These are phyloP conservation scores for Lyophyllum shimeji DNA, from an alignment of 768 basidiomycete species.

Conservation along the genomic window DNA sequence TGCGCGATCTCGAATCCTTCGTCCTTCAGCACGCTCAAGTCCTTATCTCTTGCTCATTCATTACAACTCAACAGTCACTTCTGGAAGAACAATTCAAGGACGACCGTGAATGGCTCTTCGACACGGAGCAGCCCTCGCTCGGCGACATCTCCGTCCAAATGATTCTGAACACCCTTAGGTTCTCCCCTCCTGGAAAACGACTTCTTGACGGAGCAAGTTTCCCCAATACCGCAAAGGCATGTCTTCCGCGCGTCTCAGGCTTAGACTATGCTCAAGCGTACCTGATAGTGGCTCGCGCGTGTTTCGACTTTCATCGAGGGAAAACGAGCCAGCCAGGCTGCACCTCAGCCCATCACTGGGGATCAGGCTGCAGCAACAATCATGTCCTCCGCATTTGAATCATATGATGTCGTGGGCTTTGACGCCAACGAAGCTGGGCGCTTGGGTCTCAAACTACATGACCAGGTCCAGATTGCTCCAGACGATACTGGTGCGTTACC, in stretches of 20 bases:
- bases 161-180: constrained; percentile 42
- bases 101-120: constrained; percentile 56
- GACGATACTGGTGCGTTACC: constrained; percentile 44
- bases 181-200: constrained; percentile 31
- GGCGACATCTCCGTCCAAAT: constrained; percentile 56
- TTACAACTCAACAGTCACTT: constrained; percentile 26
- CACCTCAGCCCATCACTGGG: constrained; percentile 32
- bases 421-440: constrained; percentile 42
- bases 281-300: constrained; percentile 46
- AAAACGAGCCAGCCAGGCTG: constrained; percentile 24
- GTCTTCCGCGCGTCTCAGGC: constrained; percentile 5
- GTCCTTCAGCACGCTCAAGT: no score
- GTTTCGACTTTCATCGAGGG: constrained; percentile 33
- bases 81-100: constrained; percentile 48
- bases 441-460: constrained; percentile 37
- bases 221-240: constrained; percentile 42
- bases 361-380: constrained; percentile 44
- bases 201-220: constrained; percentile 38
- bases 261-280: not conserved
- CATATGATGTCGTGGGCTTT: constrained; percentile 43
- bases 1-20: no score
- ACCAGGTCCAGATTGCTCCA: constrained; percentile 41
- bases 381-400: constrained; percentile 32
- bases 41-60: no score
- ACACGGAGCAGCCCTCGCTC: constrained; percentile 50